A percentile compares a stretch with the other conserved stretches of the same genome.
phyloP scores from a whole-genome alignment of 495 filamentous ascomycete genomes.

The Penicillium antarcticum region DNA sequence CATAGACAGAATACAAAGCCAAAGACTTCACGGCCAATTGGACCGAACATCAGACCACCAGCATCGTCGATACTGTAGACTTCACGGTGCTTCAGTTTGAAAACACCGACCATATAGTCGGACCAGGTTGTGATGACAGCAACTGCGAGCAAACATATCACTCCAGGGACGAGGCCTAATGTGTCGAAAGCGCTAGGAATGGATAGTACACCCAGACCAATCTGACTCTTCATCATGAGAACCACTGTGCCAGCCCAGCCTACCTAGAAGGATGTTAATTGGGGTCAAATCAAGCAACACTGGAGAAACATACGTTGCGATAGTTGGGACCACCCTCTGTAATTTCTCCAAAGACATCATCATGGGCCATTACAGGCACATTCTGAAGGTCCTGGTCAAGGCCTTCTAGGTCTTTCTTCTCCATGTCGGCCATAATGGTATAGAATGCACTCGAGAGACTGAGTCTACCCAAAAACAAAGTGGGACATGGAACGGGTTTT shows the following conservation, averaged over 20 bases:
- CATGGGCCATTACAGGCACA: background rate
- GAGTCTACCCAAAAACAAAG: too few relatives aligned
- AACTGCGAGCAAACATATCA: conserved; percentile 50
- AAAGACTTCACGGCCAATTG: conserved; percentile 57
- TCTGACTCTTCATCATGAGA: conserved; percentile 45
- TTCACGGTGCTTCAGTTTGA: conserved; percentile 64
- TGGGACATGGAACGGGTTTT: too few relatives aligned
- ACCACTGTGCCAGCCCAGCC: conserved; percentile 33
- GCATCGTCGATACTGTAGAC: conserved; percentile 68
- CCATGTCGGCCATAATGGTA: background rate
- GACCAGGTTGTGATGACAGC: conserved; percentile 69
- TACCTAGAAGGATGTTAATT: conserved; percentile 19
- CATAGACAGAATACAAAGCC: conserved; percentile 50
- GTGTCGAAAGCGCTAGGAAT: conserved; percentile 58
- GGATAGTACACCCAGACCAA: conserved; percentile 61
- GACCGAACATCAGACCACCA: conserved; percentile 60
- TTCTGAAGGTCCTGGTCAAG: background rate
- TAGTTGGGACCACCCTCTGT: conserved; percentile 3
- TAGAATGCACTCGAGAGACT: background rate
- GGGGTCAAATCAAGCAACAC: background rate
- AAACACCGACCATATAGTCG: conserved; percentile 67
- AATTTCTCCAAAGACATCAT: conserved; percentile 9
- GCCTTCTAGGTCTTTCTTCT: conserved; percentile 6
- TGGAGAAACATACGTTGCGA: background rate
- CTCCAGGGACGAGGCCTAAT: conserved; percentile 54